These are phyloP conservation scores for Oehlia diaphana DNA, from an alignment of 192 early-diverging fungal genomes.

Conservation along the genomic window DNA sequence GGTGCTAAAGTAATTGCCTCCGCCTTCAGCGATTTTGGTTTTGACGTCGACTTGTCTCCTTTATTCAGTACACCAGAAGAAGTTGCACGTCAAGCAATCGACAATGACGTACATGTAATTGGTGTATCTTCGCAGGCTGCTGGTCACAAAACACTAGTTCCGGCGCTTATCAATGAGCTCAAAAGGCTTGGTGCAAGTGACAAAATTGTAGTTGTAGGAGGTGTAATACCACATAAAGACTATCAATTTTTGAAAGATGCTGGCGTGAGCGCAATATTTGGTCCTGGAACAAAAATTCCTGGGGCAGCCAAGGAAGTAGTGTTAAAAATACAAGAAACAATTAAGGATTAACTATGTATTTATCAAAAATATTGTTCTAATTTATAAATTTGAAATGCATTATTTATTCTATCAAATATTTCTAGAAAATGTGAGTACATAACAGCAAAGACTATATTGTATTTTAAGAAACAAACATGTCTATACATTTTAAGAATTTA, in stretches of 20 bases:
- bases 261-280: slow-evolving; percentile 82
- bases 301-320: slow-evolving; percentile 81
- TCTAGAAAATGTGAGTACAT: no score
- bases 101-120: slow-evolving; percentile 88
- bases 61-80: slow-evolving; percentile 89
- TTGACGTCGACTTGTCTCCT: slow-evolving; percentile 89
- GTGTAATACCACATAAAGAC: slow-evolving; percentile 87
- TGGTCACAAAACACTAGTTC: slow-evolving; percentile 86
- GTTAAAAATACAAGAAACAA: slow-evolving; percentile 61
- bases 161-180: slow-evolving; percentile 75
- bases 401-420: no score
- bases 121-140: slow-evolving; percentile 87
- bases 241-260: slow-evolving; percentile 80
- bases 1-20: slow-evolving; percentile 93
- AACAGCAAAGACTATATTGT: no score
- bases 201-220: slow-evolving; percentile 78
- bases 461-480: no score
- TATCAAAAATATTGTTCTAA: no score
- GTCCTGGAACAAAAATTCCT: slow-evolving; percentile 87
- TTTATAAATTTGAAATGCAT: no score
- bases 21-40: slow-evolving; percentile 87
- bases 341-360: neutral
- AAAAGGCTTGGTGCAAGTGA: slow-evolving; percentile 71
- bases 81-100: slow-evolving; percentile 85
- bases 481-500: no score